phyloP scores from a whole-genome alignment of 2,329 filamentous ascomycete species.

The Scedosporium boydii region DNA sequence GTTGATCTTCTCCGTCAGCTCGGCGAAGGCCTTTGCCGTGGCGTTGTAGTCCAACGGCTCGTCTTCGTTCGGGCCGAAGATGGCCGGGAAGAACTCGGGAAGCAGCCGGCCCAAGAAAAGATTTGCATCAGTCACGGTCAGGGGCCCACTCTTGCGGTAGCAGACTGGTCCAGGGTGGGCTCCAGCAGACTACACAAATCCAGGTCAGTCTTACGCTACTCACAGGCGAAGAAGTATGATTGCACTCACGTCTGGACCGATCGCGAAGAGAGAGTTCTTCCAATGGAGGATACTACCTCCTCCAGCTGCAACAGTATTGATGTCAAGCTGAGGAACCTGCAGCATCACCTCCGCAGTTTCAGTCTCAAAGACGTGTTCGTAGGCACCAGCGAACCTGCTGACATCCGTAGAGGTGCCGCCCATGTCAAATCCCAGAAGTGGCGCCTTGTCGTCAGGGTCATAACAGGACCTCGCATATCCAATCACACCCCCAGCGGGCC shows the following conservation, averaged over 20 bases:
- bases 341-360: conserved; percentile 63
- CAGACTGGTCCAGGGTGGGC: conserved; percentile 65
- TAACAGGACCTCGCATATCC: conserved; percentile 65
- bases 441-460: conserved; percentile 54
- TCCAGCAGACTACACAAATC: conserved; percentile 60
- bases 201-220: too few relatives aligned
- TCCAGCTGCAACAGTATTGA: conserved; percentile 56
- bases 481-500: conserved; percentile 68
- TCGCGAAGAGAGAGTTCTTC: conserved; percentile 61
- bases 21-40: conserved; percentile 28
- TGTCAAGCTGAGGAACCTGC: conserved; percentile 62
- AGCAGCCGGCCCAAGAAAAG: conserved; percentile 51
- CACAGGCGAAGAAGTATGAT: too few relatives aligned
- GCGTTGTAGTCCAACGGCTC: conserved; percentile 34
- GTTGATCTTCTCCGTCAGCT: conserved; percentile 27
- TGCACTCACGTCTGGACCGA: conserved; percentile 65
- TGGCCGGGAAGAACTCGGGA: conserved; percentile 60
- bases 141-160: conserved; percentile 59
- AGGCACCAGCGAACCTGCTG: conserved; percentile 56
- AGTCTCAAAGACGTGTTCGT: conserved; percentile 65
- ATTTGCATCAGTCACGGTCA: conserved; percentile 67
- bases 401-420: conserved; percentile 67
- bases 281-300: conserved; percentile 50
- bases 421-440: conserved; percentile 69
- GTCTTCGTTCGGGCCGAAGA: conserved; percentile 60